Percentiles rank a stretch among this genome's conserved stretches.
Conservation (phyloP, 2,329 filamentous ascomycete genomes). For the Hypocrella siamensis region DNA sequence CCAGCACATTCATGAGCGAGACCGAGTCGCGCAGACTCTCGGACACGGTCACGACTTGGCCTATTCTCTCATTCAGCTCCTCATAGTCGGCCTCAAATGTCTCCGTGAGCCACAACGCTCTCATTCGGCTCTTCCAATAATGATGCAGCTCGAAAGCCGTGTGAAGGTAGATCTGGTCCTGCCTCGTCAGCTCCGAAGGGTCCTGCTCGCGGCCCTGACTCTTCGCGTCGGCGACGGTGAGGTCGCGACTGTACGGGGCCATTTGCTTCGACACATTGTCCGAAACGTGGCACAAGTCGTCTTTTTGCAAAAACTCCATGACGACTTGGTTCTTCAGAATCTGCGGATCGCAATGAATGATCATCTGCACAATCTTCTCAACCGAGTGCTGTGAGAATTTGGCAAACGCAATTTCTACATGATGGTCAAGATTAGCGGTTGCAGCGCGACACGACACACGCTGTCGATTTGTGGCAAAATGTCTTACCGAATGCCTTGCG, state of each 20-base stretch:
- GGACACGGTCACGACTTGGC: conserved; percentile 72
- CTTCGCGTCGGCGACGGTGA: conserved; percentile 75
- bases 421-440: neutral
- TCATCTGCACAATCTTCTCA: conserved; percentile 78
- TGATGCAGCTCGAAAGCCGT: conserved; percentile 91
- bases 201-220: conserved; percentile 71
- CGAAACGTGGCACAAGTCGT: conserved; percentile 81
- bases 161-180: conserved; percentile 89
- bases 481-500: conserved; percentile 65
- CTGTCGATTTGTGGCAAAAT: too few relatives aligned
- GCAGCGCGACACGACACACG: neutral
- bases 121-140: conserved; percentile 97
- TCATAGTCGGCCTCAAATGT: conserved; percentile 83
- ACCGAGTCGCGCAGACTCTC: conserved; percentile 85
- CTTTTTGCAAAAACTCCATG: conserved; percentile 91
- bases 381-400: conserved; percentile 79
- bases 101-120: conserved; percentile 70
- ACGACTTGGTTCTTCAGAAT: conserved; percentile 80
- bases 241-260: conserved; percentile 92
- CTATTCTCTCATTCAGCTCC: conserved; percentile 72
- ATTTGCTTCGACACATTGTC: conserved; percentile 84
- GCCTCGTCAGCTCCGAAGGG: conserved; percentile 72
- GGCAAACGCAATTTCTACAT: conserved; percentile 66
- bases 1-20: conserved; percentile 87
- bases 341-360: conserved; percentile 86